phyloP scores from a whole-genome alignment of 148 eudicot species.

The Rheum nobile region DNA sequence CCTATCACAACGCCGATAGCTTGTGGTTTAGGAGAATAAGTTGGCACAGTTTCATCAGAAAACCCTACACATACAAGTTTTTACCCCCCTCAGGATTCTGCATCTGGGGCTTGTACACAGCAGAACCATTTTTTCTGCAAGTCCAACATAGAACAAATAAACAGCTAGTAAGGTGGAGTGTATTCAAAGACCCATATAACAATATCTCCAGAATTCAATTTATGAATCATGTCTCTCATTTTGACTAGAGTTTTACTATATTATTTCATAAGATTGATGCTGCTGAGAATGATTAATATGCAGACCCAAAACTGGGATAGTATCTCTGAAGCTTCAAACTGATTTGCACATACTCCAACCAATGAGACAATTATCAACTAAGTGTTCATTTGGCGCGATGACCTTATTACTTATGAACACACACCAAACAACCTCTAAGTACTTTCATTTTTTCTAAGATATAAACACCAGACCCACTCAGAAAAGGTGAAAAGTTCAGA shows the following conservation, averaged over 20 bases:
- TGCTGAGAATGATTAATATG: neutral
- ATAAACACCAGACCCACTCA: neutral
- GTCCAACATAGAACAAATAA: neutral
- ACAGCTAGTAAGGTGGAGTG: neutral
- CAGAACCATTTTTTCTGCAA: conserved; percentile 82
- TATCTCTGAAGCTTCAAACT: neutral
- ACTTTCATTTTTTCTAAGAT: too few relatives aligned
- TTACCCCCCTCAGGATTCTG: conserved; percentile 36
- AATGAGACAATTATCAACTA: neutral
- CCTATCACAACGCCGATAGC: conserved; percentile 23
- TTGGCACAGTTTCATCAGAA: conserved; percentile 18
- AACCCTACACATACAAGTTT: conserved; percentile 14
- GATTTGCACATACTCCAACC: neutral
- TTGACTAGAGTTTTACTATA: neutral
- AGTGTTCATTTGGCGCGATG: neutral
- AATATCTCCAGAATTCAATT: neutral
- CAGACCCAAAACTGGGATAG: neutral
- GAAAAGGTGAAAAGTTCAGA: neutral
- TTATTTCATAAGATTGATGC: neutral
- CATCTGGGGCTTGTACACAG: conserved; percentile 56
- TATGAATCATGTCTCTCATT: neutral
- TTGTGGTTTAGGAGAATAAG: conserved; percentile 20
- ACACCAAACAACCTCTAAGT: neutral
- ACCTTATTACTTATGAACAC: neutral
- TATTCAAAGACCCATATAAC: too few relatives aligned